phyloP scores from a whole-genome alignment of 495 filamentous ascomycete genomes.

The Clavariopsis aquatica region DNA sequence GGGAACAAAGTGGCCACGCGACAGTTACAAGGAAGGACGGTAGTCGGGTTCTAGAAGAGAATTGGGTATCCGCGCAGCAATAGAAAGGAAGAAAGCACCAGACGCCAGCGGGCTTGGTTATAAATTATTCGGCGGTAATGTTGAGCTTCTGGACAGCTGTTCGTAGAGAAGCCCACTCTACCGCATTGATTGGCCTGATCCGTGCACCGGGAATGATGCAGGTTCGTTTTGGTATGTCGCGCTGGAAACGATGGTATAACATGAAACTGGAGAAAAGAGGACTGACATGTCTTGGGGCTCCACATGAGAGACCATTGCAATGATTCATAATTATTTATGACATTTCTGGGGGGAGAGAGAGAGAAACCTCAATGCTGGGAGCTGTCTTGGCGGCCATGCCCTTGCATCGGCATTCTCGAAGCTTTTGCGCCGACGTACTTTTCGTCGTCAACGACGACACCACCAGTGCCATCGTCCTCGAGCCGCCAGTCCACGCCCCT shows the following conservation, averaged over 20 bases:
- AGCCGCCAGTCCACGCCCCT: background rate
- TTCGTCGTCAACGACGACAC: conserved; percentile 28
- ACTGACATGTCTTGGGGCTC: background rate
- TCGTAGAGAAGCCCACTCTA: conserved; percentile 28
- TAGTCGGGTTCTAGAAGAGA: background rate
- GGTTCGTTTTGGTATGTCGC: background rate
- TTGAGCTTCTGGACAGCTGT: conserved; percentile 35
- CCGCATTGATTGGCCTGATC: conserved; percentile 40
- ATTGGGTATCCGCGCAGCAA: conserved; percentile 18
- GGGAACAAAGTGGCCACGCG: conserved; percentile 3
- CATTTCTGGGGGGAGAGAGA: background rate
- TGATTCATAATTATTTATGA: background rate
- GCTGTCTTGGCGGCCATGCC: background rate
- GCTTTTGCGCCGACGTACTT: conserved; percentile 22
- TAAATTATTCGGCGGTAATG: conserved; percentile 16
- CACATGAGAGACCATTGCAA: background rate
- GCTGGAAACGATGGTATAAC: background rate
- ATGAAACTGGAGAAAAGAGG: background rate
- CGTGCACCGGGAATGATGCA: conserved; percentile 35
- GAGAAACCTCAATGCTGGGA: background rate
- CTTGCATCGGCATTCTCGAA: conserved; percentile 16
- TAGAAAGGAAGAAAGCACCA: background rate
- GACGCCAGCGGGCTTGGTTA: conserved; percentile 7
- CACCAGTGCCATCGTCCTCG: conserved; percentile 10
- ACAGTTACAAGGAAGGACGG: background rate